These are phyloP conservation scores for Penicillium ochrochloron DNA, from an alignment of 495 filamentous ascomycete species.

Conservation along the genomic window DNA sequence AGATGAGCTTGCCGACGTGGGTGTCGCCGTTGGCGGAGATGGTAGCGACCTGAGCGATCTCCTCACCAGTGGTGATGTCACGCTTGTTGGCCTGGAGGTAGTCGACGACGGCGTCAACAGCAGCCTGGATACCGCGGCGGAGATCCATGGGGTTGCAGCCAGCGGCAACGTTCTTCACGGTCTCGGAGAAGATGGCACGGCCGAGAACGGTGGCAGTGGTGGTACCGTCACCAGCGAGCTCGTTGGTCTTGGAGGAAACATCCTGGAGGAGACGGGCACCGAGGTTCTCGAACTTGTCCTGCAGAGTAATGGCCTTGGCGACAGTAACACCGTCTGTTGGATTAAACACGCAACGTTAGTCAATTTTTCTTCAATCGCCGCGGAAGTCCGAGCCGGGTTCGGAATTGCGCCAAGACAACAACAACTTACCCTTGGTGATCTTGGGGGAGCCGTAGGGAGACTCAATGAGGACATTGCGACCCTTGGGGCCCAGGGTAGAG, in stretches of 20 bases:
- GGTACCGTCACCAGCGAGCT: slow-evolving; percentile 97
- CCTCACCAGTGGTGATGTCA: slow-evolving; percentile 94
- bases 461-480: slow-evolving; percentile 96
- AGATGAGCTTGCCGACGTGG: slow-evolving; percentile 94
- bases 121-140: slow-evolving; percentile 92
- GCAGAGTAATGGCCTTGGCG: slow-evolving; percentile 85
- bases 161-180: slow-evolving; percentile 98
- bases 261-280: slow-evolving; percentile 96
- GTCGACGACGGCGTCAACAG: slow-evolving; percentile 90
- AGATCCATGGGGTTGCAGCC: slow-evolving; percentile 99
- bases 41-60: slow-evolving; percentile 97
- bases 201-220: slow-evolving; percentile 97
- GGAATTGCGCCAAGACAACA: neutral
- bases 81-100: slow-evolving; percentile 93
- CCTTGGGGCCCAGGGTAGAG: slow-evolving; percentile 96
- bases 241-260: slow-evolving; percentile 98
- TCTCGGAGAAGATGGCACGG: slow-evolving; percentile 99
- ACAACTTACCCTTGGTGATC: slow-evolving; percentile 91
- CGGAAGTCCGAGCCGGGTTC: neutral
- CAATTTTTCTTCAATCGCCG: slow-evolving; percentile 6
- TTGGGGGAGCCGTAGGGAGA: slow-evolving; percentile 97
- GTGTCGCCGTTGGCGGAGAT: slow-evolving; percentile 97
- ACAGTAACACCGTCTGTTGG: slow-evolving; percentile 88
- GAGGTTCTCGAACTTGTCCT: slow-evolving; percentile 99
- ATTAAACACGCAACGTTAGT: slow-evolving; percentile 10